Conservation (phyloP, 2,329 filamentous ascomycete species). For the Curvularia eragrostidis region DNA sequence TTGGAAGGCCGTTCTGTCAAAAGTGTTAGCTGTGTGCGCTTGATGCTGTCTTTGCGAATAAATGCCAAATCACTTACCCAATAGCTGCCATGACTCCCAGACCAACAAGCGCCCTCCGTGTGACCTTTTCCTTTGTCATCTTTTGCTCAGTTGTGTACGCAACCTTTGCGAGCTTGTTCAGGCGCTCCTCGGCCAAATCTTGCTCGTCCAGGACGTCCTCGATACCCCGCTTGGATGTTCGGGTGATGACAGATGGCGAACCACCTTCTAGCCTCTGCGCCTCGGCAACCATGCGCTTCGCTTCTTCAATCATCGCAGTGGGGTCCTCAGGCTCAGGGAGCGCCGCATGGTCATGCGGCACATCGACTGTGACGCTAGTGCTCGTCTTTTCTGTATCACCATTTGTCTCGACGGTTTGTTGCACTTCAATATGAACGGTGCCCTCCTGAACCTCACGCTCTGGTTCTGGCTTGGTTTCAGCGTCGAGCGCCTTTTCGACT, state of each 20-base stretch:
- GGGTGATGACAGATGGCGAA: conserved; percentile 23
- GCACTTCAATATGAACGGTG: conserved; percentile 72
- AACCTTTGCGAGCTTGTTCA: conserved; percentile 74
- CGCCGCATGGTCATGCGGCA: conserved; percentile 71
- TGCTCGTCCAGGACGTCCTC: conserved; percentile 67
- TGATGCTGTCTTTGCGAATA: neutral
- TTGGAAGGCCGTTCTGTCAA: conserved; percentile 36
- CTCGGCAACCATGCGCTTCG: conserved; percentile 85
- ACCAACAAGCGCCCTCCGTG: conserved; percentile 83
- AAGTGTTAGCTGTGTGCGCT: conserved; percentile 23
- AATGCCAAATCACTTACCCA: conserved; percentile 70
- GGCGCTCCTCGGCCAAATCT: conserved; percentile 58
- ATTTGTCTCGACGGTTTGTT: conserved; percentile 66
- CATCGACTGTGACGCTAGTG: conserved; percentile 76
- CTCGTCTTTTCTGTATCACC: conserved; percentile 71
- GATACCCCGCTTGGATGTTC: conserved; percentile 48
- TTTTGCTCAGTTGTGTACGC: conserved; percentile 68
- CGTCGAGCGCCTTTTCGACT: conserved; percentile 7
- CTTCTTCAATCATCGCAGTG: conserved; percentile 81
- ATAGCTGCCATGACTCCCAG: conserved; percentile 86
- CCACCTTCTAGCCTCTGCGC: conserved; percentile 62
- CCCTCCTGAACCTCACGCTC: conserved; percentile 42
- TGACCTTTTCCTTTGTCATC: conserved; percentile 83
- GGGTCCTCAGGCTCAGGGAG: conserved; percentile 79
- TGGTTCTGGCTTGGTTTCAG: conserved; percentile 15